Evolutionary conservation across 108 stramenopile species (phyloP), one percentile per base, ranked within the genome.

Genomic region (Cafeteria roenbergensis): DNA sequence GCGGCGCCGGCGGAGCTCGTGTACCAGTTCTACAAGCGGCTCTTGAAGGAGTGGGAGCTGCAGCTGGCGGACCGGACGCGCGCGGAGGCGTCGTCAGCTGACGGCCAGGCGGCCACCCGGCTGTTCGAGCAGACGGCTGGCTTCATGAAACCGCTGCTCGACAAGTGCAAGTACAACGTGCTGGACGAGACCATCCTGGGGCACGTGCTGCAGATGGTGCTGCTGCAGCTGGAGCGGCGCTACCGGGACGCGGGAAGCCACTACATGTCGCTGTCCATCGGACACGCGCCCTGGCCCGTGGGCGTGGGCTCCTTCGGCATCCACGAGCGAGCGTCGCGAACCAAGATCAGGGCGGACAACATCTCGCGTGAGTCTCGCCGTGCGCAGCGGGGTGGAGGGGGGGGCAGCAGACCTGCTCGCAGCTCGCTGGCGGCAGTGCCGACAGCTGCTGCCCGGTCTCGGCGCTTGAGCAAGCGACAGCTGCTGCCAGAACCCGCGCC

Each of bases 281-380:
- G 97, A 27, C 75, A 92, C 59, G 87, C 90, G 9, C 88, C 97
- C 0, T 98, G 97, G 97, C 97, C 97, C 6, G 95, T 98, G 59
- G 97, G 97, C 31, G 90, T 98, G 51, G 95, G 94, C 27, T 92
- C 90, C 90, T 92, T 94, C 57, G 97, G 97, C 32, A 94, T 98
- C 70, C 97, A 98, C 78, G 90, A 90, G 31, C 80, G 97, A 32
- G 76, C 81, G 37, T 93, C 92, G 4, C 86, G 95, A 24, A 91
- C 88, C 48, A 91, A 90, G 61, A 91, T 95, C 71, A 87, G 88
- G 31, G 81, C 87, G 29, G 62, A 80, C 65, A 95, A 97, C 78
- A 91, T 97, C 27, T 93, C 95, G 17, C 95, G 51, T 52, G n/a
- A 22, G 51, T 52, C 22, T 22, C 51, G 51, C 22, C 51, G 51